Evolutionary conservation across 2,329 filamentous ascomycete genomes (phyloP), one percentile per base, ranked within the genome.

Genomic region (Cercospora janseana): DNA sequence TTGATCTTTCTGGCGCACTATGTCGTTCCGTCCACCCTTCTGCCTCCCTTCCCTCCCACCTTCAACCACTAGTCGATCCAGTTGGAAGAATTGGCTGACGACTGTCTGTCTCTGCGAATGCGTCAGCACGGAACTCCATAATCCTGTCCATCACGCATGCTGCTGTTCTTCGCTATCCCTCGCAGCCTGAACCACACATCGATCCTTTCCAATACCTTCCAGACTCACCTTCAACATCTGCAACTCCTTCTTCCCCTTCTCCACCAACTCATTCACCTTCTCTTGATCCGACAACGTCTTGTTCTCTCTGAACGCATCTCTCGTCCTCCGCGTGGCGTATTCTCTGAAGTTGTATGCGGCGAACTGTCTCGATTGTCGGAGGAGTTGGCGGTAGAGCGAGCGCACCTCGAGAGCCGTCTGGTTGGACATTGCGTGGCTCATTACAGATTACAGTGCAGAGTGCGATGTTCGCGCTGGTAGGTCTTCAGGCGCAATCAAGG

Each of bases 321-420:
- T 81, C 68, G 93, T 95, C 70, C 92, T 82, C 67, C 93, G 85
- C 72, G 85, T 87, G 46, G 93, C 91, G 72, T 98, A 98, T 70
- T 96, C 92, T 73, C 93, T 83, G 79, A 96, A 98, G 75, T 97
- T 98, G 78, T 97, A 98, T 61, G 87, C 83, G 56, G 89, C 82
- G 71, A 98, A 97, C 66, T 95, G 87, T 55, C 80, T 79, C 56
- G 89, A 84, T 70, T 93, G 87, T 62, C 91, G 87, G 64, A 97
- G 78, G 63, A 98, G 77, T 66, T 92, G 92, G 60, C 93, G 91
- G 73, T 95, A 97, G 16, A 67, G 56, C 21, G 64, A 66, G 40
- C 62, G 63, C 31, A 66, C 65, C 54, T 67, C 60, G 44, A 55
- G 35, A 18, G 60, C 52, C 37, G 55, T 51, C 29, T 52, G 46